Evolutionary conservation across 768 basidiomycete genomes (phyloP).

Genomic region (Cystofilobasidium bisporidii): DNA sequence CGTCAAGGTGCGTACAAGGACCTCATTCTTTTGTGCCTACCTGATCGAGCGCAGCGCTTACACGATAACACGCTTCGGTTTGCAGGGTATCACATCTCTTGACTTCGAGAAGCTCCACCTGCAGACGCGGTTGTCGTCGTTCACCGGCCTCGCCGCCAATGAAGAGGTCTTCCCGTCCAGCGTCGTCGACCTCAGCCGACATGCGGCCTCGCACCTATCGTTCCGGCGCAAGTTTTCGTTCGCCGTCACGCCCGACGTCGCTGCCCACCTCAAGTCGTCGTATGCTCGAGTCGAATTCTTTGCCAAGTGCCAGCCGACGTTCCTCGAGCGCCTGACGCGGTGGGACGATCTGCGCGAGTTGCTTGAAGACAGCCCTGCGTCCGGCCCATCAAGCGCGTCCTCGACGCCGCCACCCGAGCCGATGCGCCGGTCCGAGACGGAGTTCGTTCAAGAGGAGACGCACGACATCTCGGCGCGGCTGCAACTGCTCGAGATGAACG

Average conservation of each 20-base stretch:
- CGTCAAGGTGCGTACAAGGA: conserved; percentile 47
- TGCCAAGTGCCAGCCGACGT: conserved; percentile 66
- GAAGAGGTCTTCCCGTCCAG: conserved; percentile 77
- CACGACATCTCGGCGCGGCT: conserved; percentile 87
- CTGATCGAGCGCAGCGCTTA: too few relatives aligned
- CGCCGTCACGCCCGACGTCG: conserved; percentile 60
- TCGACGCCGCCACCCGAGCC: conserved; percentile 32
- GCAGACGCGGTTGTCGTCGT: conserved; percentile 77
- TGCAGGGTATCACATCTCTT: conserved; percentile 63
- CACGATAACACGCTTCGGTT: too few relatives aligned
- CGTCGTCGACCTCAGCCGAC: conserved; percentile 60
- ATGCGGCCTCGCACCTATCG: conserved; percentile 66
- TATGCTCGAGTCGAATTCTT: conserved; percentile 88
- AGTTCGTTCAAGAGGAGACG: conserved; percentile 73
- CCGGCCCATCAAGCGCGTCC: neutral
- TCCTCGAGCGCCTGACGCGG: conserved; percentile 75
- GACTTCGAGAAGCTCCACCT: conserved; percentile 79
- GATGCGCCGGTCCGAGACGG: conserved; percentile 87
- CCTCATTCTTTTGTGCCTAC: neutral
- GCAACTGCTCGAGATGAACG: conserved; percentile 74
- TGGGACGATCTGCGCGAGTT: conserved; percentile 86
- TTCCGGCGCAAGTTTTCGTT: conserved; percentile 76
- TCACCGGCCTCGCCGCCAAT: conserved; percentile 62
- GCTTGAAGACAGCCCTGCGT: conserved; percentile 17
- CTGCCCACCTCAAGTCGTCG: conserved; percentile 60